Percentiles rank a stretch among this genome's conserved stretches.
Evolutionary conservation across 2,329 filamentous ascomycete species (phyloP).

Genomic region (Aspergillus melleus): DNA sequence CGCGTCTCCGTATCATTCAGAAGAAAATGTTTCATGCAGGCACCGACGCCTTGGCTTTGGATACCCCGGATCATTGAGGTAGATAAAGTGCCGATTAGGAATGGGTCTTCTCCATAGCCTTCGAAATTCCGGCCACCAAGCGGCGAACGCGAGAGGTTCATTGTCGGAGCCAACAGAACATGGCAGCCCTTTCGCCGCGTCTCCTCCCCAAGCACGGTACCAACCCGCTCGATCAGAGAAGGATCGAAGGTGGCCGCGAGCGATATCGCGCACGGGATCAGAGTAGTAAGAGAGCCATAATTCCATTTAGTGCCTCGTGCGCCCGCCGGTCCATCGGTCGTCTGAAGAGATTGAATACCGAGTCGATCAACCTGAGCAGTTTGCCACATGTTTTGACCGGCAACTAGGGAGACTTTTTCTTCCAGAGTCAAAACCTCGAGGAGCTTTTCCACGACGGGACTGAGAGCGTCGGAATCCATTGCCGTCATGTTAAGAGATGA

Average conservation of each 20-base stretch:
- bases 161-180: slow-evolving; percentile 72
- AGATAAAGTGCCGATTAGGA: slow-evolving; percentile 71
- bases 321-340: slow-evolving; percentile 68
- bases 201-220: slow-evolving; percentile 69
- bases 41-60: slow-evolving; percentile 72
- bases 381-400: slow-evolving; percentile 51
- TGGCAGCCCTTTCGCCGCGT: slow-evolving; percentile 71
- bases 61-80: slow-evolving; percentile 68
- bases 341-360: slow-evolving; percentile 64
- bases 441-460: background rate
- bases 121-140: slow-evolving; percentile 84
- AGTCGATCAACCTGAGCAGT: slow-evolving; percentile 63
- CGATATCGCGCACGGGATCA: slow-evolving; percentile 76
- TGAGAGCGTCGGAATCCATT: no score
- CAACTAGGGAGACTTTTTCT: slow-evolving; percentile 29
- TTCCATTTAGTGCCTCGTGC: slow-evolving; percentile 68
- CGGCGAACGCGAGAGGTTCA: slow-evolving; percentile 78
- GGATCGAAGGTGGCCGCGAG: slow-evolving; percentile 77
- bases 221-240: slow-evolving; percentile 66
- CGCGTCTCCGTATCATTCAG: slow-evolving; percentile 49
- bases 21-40: slow-evolving; percentile 70
- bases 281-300: slow-evolving; percentile 68
- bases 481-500: no score
- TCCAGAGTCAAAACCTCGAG: background rate
- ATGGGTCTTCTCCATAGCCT: slow-evolving; percentile 79